Base-by-base conservation (phyloP, 23 red algal genomes). In the Gracilaria gracilis region DNA sequence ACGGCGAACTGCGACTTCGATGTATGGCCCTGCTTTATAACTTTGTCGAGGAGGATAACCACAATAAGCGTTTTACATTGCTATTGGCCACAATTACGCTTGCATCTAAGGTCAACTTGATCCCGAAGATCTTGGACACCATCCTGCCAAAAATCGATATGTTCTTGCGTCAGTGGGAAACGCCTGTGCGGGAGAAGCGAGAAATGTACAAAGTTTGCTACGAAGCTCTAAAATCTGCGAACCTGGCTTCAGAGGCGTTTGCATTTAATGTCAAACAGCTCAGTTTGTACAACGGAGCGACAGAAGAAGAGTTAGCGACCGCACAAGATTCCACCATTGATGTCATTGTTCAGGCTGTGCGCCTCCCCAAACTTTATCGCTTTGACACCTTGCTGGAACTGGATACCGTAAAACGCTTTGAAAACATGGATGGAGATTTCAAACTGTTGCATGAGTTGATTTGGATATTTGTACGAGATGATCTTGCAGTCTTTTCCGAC, bases 341-440 rank as follows among this genome's bases (percentile, higher is more conserved):
- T 42, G 87, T 84, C 59, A 87, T 91, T 57, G 89, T 90, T 39
- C 75, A 88, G 24, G 94, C 94, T n/a, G 89, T 95, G 7, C 58
- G 85, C 24, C 44, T 90, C 12, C 94, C 94, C 11, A 89, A 82
- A 48, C 74, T 95, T 69, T 96, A 83, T 77, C 95, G 95, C 19
- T 96, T 96, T 65, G 95, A 96, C 34, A 90, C 84, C 35, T 82
- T 92, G 23, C 74, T 96, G 27, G 95, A 96, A 67, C 51, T 96
- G 88, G 88, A 92, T 53, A 82, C 88, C 24, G 91, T 96, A 35
- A 88, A 86, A 59, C 61, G 84, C 5, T 81, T 96, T 64, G 91
- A 66, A 32, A 39, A 65, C 34, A 25, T 54, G 65, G 78, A 88
- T 44, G 47, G 48, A 9, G 71, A 91, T n/a, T 83, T 42, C 74